Evolutionary conservation across 768 basidiomycete genomes (phyloP).

Genomic region (Roridomyces roridus): DNA sequence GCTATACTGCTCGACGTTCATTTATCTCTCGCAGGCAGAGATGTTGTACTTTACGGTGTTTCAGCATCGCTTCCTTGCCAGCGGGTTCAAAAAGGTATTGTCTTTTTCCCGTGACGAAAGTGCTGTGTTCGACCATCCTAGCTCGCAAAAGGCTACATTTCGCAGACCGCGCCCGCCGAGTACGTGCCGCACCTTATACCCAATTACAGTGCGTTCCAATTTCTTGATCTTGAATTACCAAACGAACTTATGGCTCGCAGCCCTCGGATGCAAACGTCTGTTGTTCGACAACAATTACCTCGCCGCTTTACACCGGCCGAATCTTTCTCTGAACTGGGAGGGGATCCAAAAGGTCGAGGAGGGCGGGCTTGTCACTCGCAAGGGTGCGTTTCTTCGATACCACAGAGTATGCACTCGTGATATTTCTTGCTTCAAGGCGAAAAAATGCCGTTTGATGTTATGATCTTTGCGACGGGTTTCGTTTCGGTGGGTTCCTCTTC

Average conservation of each 20-base stretch:
- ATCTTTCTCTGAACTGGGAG: conserved; percentile 52
- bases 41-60: conserved; percentile 12
- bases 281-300: conserved; percentile 59
- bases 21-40: conserved; percentile 7
- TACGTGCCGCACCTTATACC: conserved; percentile 56
- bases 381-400: conserved; percentile 35
- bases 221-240: no score
- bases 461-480: conserved; percentile 49
- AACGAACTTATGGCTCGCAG: no score
- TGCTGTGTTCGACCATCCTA: no score
- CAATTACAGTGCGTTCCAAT: conserved; percentile 45
- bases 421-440: conserved; percentile 39
- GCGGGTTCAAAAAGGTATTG: no score
- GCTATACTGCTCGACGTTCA: background rate
- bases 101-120: no score
- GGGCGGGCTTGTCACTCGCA: conserved; percentile 48
- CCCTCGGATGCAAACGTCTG: conserved; percentile 60
- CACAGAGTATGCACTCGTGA: no score
- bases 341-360: conserved; percentile 45
- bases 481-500: conserved; percentile 32
- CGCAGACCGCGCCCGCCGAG: conserved; percentile 46
- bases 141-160: conserved; percentile 41
- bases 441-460: conserved; percentile 40
- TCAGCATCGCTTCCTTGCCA: conserved; percentile 14
- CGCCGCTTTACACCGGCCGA: conserved; percentile 47